phyloP scores from a whole-genome alignment of 2,329 filamentous ascomycete genomes.

The Scedosporium aurantiacum region DNA sequence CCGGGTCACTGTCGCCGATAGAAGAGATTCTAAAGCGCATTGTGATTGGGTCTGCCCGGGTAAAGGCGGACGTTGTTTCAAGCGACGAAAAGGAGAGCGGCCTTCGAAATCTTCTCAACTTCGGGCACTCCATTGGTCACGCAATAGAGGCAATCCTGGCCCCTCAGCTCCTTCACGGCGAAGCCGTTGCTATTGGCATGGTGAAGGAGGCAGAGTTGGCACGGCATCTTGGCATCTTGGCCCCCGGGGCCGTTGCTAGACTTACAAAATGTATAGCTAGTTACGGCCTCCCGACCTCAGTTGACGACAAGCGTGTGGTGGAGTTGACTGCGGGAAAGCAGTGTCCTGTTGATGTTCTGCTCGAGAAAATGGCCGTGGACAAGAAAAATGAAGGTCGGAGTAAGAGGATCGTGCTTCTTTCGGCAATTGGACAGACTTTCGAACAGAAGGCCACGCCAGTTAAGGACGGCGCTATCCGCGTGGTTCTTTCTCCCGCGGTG shows the following conservation, averaged over 20 bases:
- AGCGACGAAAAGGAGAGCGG: slow-evolving; percentile 91
- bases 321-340: slow-evolving; percentile 76
- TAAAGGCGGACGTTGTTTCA: slow-evolving; percentile 91
- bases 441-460: slow-evolving; percentile 84
- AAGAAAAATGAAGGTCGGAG: slow-evolving; percentile 96
- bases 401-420: slow-evolving; percentile 91
- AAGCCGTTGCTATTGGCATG: slow-evolving; percentile 96
- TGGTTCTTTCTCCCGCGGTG: slow-evolving; percentile 72
- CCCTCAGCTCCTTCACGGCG: slow-evolving; percentile 88
- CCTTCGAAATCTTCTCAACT: slow-evolving; percentile 87
- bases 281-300: slow-evolving; percentile 77
- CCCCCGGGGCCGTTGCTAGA: slow-evolving; percentile 77
- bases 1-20: slow-evolving; percentile 50
- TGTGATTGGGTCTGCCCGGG: slow-evolving; percentile 79
- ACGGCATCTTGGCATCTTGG: slow-evolving; percentile 74
- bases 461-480: slow-evolving; percentile 70
- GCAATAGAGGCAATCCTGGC: slow-evolving; percentile 93
- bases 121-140: slow-evolving; percentile 95
- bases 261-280: slow-evolving; percentile 89
- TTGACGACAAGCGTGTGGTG: slow-evolving; percentile 72
- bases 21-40: slow-evolving; percentile 61
- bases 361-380: slow-evolving; percentile 93
- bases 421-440: slow-evolving; percentile 76
- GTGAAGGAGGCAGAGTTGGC: slow-evolving; percentile 94
- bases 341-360: slow-evolving; percentile 74